These are phyloP conservation scores for Sisymbrium altissimum DNA, from an alignment of 345 rosid genomes.

Conservation along the genomic window DNA sequence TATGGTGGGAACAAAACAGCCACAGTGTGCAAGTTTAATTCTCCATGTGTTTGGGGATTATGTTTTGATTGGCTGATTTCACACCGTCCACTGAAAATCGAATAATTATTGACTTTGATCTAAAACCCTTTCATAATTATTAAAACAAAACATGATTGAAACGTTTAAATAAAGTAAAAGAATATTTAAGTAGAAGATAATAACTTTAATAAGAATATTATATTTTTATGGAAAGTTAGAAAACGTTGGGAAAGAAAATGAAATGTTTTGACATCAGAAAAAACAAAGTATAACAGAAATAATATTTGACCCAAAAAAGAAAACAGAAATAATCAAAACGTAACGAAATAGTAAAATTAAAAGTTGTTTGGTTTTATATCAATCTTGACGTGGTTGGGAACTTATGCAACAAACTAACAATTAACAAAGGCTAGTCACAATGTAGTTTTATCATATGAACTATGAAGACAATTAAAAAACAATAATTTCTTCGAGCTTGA, in stretches of 20 bases:
- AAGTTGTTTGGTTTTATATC: background rate
- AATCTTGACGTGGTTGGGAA: background rate
- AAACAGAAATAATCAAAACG: background rate
- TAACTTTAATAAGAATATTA: background rate
- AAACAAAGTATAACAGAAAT: background rate
- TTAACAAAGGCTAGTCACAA: background rate
- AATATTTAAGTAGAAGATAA: background rate
- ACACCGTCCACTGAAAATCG: background rate
- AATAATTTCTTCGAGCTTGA: background rate
- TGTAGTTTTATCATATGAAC: slow-evolving; percentile 3
- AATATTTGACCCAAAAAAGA: too few relatives aligned
- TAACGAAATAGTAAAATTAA: background rate
- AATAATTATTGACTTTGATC: background rate
- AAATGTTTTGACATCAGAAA: background rate
- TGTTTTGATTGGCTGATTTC: slow-evolving; percentile 6
- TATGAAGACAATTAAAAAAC: background rate
- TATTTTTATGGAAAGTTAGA: background rate
- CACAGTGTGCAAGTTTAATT: slow-evolving; percentile 2
- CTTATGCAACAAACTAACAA: background rate
- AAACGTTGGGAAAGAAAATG: background rate
- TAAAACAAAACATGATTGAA: background rate
- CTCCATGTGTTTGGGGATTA: slow-evolving; percentile 9
- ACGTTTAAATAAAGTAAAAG: background rate
- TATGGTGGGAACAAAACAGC: slow-evolving; percentile 12
- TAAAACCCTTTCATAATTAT: background rate